Conservation (phyloP, 331 rosid species). For the Prunus yedoensis region DNA sequence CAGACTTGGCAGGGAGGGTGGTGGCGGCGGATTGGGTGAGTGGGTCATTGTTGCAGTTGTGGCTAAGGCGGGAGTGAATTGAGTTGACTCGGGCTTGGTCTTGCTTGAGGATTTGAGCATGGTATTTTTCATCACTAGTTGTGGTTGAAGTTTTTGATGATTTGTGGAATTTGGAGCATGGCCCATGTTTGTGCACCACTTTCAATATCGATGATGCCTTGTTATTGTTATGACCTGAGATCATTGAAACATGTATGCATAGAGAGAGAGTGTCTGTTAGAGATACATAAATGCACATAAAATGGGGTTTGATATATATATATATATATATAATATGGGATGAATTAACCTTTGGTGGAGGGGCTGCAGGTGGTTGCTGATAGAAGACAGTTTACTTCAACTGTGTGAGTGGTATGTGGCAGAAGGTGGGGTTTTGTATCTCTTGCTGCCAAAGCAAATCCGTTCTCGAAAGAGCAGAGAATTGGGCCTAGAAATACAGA, state of each 20-base stretch:
- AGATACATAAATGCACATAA: neutral
- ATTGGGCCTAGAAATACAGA: neutral
- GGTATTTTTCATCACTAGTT: neutral
- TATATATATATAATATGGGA: neutral
- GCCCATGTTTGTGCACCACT: constrained; percentile 33
- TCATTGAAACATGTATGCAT: neutral
- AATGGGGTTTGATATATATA: no score
- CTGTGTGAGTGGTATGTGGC: neutral
- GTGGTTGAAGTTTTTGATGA: neutral
- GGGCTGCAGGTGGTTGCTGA: constrained; percentile 33
- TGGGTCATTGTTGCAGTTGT: neutral
- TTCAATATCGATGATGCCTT: constrained; percentile 10
- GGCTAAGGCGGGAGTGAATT: constrained; percentile 16
- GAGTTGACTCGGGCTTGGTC: constrained; percentile 35
- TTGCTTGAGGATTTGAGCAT: constrained; percentile 3
- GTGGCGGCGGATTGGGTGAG: constrained; percentile 19
- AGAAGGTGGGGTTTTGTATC: neutral
- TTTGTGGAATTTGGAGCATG: constrained; percentile 11
- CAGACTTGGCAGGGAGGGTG: constrained; percentile 22
- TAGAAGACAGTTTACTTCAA: constrained; percentile 28
- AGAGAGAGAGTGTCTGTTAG: no score
- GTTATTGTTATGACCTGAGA: neutral
- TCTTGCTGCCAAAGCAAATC: constrained; percentile 6
- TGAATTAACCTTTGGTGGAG: constrained; percentile 18
- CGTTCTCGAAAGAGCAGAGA: neutral